A percentile compares a stretch with the other conserved stretches of the same genome.
These are phyloP conservation scores for Senna siamea DNA, from an alignment of 306 rosid species.

Conservation along the genomic window DNA sequence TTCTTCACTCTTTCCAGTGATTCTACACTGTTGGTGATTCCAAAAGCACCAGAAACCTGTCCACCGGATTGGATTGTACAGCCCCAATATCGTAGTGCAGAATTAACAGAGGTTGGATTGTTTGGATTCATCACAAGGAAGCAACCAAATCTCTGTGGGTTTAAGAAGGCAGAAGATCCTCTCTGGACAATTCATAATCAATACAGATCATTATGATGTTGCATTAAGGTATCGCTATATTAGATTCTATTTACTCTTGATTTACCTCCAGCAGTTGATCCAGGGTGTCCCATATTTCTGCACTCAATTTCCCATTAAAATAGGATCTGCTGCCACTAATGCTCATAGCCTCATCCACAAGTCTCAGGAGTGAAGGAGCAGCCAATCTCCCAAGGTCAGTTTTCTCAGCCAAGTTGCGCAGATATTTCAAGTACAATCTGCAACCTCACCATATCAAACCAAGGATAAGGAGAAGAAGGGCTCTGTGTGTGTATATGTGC, in stretches of 20 bases:
- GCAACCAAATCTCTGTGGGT: constrained; percentile 73
- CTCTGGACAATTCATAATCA: constrained; percentile 55
- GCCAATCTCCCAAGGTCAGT: constrained; percentile 95
- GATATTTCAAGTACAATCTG: constrained; percentile 83
- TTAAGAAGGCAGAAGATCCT: constrained; percentile 78
- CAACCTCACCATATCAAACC: constrained; percentile 33
- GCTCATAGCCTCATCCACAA: constrained; percentile 83
- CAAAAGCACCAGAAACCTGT: constrained; percentile 81
- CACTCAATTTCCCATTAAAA: constrained; percentile 56
- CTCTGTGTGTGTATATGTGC: constrained; percentile 7
- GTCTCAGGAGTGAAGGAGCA: constrained; percentile 85
- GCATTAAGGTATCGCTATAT: constrained; percentile 7
- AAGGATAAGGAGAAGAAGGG: constrained; percentile 16
- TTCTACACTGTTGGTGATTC: constrained; percentile 48
- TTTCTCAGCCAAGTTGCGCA: constrained; percentile 79
- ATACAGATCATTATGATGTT: constrained; percentile 34
- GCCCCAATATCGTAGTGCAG: constrained; percentile 95
- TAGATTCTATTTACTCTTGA: constrained; percentile 32
- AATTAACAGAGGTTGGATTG: constrained; percentile 60
- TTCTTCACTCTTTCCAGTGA: constrained; percentile 50
- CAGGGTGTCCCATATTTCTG: constrained; percentile 81
- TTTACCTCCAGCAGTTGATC: constrained; percentile 80
- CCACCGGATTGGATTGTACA: constrained; percentile 91
- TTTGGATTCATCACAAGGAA: constrained; percentile 80
- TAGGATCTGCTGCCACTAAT: constrained; percentile 54